phyloP scores from a whole-genome alignment of 768 basidiomycete species.

The Lentinula sp. region DNA sequence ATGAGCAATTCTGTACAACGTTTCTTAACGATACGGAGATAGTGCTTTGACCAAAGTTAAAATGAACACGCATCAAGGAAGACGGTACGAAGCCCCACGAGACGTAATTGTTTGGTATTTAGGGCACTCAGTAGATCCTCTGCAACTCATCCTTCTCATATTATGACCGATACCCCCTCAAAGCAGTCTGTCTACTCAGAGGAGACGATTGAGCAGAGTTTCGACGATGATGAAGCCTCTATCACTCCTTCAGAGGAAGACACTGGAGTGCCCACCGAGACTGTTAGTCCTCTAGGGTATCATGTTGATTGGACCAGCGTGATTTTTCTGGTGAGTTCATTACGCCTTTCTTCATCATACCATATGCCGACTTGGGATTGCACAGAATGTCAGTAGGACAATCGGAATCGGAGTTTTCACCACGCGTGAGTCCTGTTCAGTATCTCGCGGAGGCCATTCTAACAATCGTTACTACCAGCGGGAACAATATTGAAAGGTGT shows the following conservation, averaged over 20 bases:
- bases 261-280: slow-evolving; percentile 23
- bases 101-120: neutral
- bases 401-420: slow-evolving; percentile 33
- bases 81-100: neutral
- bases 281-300: slow-evolving; percentile 27
- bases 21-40: neutral
- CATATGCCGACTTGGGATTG: neutral
- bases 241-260: neutral
- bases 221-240: neutral
- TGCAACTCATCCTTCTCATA: neutral
- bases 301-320: slow-evolving; percentile 25
- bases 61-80: neutral
- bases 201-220: neutral
- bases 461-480: slow-evolving; percentile 15
- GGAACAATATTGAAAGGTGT: slow-evolving; percentile 29
- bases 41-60: neutral
- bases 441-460: neutral
- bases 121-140: neutral
- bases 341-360: neutral
- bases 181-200: neutral
- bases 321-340: slow-evolving; percentile 16
- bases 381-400: slow-evolving; percentile 29
- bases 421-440: slow-evolving; percentile 14
- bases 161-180: neutral
- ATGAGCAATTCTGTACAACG: neutral